Percentiles rank a stretch among this genome's conserved stretches.
phyloP scores from a whole-genome alignment of 768 basidiomycete species.

The Dacryopinax primogenitus region DNA sequence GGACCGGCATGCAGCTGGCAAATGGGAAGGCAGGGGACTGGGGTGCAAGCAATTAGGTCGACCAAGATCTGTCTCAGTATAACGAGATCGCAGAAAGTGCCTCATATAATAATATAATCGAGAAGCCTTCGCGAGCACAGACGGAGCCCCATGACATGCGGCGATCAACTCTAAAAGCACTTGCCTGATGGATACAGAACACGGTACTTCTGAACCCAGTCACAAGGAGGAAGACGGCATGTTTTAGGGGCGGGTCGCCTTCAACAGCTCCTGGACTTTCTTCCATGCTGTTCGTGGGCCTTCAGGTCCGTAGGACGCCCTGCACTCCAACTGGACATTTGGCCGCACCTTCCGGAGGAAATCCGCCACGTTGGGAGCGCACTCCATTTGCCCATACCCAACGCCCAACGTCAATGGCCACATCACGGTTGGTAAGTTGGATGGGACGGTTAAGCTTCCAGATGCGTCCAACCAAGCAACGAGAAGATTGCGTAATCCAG shows the following conservation, averaged over 20 bases:
- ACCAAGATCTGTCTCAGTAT: no score
- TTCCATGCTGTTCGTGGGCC: not conserved
- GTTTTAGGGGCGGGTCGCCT: not conserved
- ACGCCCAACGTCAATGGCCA: not conserved
- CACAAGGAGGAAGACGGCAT: no score
- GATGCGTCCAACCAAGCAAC: not conserved
- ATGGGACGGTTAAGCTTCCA: not conserved
- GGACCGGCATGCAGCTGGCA: no score
- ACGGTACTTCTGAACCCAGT: no score
- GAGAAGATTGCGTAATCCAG: not conserved
- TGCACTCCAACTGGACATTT: not conserved
- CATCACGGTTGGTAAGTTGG: not conserved
- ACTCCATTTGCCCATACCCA: constrained; percentile 1
- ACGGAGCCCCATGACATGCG: not conserved
- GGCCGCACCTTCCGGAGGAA: constrained; percentile 4
- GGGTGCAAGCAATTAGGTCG: no score
- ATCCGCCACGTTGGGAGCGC: not conserved
- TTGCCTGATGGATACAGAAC: no score
- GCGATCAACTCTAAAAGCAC: not conserved
- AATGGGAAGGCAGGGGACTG: no score
- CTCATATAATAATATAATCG: not conserved
- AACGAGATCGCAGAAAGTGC: no score
- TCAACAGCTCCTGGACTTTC: not conserved
- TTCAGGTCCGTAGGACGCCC: not conserved
- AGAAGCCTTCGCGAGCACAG: not conserved